Evolutionary conservation across 768 basidiomycete species (phyloP), one percentile per base, ranked within the genome.

Genomic region (Xerocomellus intermedius): DNA sequence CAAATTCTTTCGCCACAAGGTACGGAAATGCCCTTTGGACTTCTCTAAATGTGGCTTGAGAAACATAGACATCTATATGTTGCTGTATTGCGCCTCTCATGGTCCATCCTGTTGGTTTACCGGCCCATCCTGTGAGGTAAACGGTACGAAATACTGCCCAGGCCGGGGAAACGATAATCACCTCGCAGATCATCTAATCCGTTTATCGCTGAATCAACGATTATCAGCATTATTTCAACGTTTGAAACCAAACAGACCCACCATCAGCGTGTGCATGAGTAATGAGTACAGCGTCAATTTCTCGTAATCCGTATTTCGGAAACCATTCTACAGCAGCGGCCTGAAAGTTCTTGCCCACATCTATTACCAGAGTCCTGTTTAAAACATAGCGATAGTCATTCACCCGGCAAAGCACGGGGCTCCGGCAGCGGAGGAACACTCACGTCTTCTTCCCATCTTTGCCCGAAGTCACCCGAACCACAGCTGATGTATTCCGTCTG

Each of bases 221-320:
- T 21, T 5, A 50, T 56, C 41, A 62, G 56, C n/a, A 37, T 39
- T 13, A 26, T 37, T 35, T 32, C 33, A 41, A n/a, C 24, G 3
- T 32, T 37, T 16, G 32, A 53, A 44, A 48, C 19, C n/a, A 38
- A 14, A 9, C 12, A 50, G 32, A 57, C 65, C 14, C 48, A 81
- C 82, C 89, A 71, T 92, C 91, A 36, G 91, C 89, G 73, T 95
- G 94, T 8, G 90, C 85, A 71, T 95, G 93, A 0, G 92, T 94
- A 39, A 96, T 82, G 16, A 97, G 74, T 10, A 96, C 77, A 39
- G 82, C 85, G 61, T 89, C 85, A 50, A 89, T 86, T 57, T 77
- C 73, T 61, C 92, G 77, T 41, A 96, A 72, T 4, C 83, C 84
- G 67, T 87, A 86, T 67, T 84, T 84, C 1, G 91, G 90, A 64